These are phyloP conservation scores for Prunus mume DNA, from an alignment of 306 rosid genomes.

Conservation along the genomic window DNA sequence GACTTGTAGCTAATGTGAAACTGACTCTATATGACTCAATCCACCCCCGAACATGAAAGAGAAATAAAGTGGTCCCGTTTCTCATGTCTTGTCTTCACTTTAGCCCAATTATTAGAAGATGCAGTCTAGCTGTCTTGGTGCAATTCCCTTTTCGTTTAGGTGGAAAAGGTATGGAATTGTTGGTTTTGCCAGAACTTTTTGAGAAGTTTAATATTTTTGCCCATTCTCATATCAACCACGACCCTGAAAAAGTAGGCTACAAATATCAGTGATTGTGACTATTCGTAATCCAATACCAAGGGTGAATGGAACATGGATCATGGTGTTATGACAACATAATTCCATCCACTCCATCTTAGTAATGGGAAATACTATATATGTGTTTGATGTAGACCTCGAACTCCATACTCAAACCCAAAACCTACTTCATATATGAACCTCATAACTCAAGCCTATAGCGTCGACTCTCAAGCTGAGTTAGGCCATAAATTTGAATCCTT, in stretches of 20 bases:
- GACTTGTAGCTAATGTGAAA: conserved; percentile 2
- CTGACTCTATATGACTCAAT: conserved; percentile 8
- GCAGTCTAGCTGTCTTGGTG: conserved; percentile 14
- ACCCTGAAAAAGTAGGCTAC: not conserved
- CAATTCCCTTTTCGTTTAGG: not conserved
- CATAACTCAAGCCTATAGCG: too few species aligned
- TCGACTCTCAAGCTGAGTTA: too few species aligned
- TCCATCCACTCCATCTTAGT: not conserved
- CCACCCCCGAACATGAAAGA: conserved; percentile 24
- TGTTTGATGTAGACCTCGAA: not conserved
- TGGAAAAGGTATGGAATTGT: not conserved
- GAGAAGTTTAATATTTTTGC: too few species aligned
- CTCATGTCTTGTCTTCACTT: not conserved
- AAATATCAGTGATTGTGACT: not conserved
- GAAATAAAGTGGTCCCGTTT: conserved; percentile 23
- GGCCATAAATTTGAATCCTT: too few species aligned
- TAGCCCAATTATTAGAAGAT: conserved; percentile 13
- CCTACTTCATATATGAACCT: too few species aligned
- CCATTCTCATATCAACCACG: not conserved
- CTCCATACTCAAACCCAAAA: too few species aligned
- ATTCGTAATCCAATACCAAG: not conserved
- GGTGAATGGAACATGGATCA: not conserved
- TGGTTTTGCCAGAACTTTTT: not conserved
- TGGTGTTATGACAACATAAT: not conserved
- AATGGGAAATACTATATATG: not conserved